Percentiles rank a stretch among this genome's conserved stretches.
Conservation (phyloP, 768 basidiomycete genomes). For the Podaxis rugospora region DNA sequence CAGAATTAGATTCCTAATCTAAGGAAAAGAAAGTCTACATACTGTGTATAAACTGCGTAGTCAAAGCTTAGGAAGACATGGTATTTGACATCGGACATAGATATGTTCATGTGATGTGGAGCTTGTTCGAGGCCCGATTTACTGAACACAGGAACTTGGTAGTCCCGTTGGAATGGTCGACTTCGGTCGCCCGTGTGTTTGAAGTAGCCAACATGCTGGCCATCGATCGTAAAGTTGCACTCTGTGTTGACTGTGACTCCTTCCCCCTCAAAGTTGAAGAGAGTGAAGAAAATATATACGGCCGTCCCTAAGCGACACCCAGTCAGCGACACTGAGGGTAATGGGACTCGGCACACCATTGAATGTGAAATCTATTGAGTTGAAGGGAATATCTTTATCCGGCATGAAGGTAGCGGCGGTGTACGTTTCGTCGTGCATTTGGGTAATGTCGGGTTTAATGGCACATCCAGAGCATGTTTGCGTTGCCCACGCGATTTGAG, state of each 20-base stretch:
- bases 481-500: conserved; percentile 22
- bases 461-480: conserved; percentile 19
- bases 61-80: conserved; percentile 14
- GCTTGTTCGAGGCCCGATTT: conserved; percentile 10
- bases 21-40: neutral
- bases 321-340: neutral
- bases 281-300: conserved; percentile 34
- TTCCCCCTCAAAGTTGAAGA: conserved; percentile 26
- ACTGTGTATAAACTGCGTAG: conserved; percentile 14
- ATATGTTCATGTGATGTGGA: conserved; percentile 9
- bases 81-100: conserved; percentile 3
- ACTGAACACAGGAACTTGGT: conserved; percentile 18
- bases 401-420: conserved; percentile 28
- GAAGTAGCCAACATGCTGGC: conserved; percentile 13
- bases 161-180: conserved; percentile 9
- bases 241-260: conserved; percentile 18
- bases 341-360: conserved; percentile 15
- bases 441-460: conserved; percentile 18
- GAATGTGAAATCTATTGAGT: conserved; percentile 23
- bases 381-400: conserved; percentile 15
- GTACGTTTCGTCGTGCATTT: conserved; percentile 25
- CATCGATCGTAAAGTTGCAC: conserved; percentile 21
- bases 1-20: neutral
- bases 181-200: conserved; percentile 15
- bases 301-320: conserved; percentile 22